These are phyloP conservation scores for Fusarium brachygibbosum DNA, from an alignment of 2,329 filamentous ascomycete species.

Conservation along the genomic window DNA sequence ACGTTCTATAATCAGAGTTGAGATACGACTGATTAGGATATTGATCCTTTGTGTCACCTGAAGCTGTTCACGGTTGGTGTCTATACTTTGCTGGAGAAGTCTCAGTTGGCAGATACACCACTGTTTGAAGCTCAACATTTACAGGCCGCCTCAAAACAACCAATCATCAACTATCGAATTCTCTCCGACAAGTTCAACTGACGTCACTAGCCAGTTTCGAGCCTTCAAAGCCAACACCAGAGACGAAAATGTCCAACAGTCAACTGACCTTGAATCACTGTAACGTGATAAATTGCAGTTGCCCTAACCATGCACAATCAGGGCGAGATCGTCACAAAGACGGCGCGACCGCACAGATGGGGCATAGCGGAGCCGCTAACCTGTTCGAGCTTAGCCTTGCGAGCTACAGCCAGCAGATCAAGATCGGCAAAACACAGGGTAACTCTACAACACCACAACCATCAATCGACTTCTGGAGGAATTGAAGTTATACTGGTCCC, in stretches of 20 bases:
- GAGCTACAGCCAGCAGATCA: constrained; percentile 14
- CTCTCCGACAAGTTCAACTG: neutral
- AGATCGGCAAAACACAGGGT: constrained; percentile 10
- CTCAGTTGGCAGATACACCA: neutral
- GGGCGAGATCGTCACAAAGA: constrained; percentile 47
- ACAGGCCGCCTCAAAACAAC: neutral
- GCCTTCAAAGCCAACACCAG: neutral
- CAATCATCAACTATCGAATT: neutral
- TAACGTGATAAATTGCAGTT: constrained; percentile 42
- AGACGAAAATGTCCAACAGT: neutral
- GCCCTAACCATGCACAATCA: constrained; percentile 45
- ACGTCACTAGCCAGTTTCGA: neutral
- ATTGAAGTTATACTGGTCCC: no score
- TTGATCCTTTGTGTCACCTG: constrained; percentile 13
- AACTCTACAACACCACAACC: constrained; percentile 1
- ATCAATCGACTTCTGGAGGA: neutral
- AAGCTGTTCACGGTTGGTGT: neutral
- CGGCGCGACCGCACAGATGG: constrained; percentile 45
- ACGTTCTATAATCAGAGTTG: constrained; percentile 13
- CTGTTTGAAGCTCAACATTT: neutral
- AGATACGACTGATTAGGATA: constrained; percentile 30
- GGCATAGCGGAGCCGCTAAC: constrained; percentile 38
- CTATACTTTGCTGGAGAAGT: no score
- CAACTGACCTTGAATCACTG: constrained; percentile 19
- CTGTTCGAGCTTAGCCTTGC: constrained; percentile 22